Evolutionary conservation across 305 asterid genomes (phyloP), one percentile per base, ranked within the genome.

Genomic region (Fraxinus nigra): DNA sequence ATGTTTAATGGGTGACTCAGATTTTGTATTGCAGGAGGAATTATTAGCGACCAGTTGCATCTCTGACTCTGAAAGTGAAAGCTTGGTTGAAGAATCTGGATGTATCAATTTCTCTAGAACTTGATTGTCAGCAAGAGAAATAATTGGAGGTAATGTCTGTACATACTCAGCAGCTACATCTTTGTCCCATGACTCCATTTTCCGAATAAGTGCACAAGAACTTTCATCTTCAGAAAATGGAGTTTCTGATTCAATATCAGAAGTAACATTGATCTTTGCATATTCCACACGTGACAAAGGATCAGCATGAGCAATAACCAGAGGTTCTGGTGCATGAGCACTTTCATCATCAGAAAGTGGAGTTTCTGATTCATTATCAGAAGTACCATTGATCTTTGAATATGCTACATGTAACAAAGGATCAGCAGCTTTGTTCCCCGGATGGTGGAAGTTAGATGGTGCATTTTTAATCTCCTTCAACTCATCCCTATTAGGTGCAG

Each of bases 301-400:
- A 76, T 82, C 88, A 56, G 82, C 79, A 46, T 72, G 28, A 26
- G 84, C 48, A 80, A 77, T 74, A 74, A 75, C 78, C 54, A 83
- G 89, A 85, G 86, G 85, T 79, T 86, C 90, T 24, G 77, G 6
- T 14, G 46, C 79, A 46, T 20, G 65, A 69, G 85, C 82, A 83
- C 73, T 75, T 43, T 78, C 92, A 78, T 85, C 82, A 48, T 90
- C 92, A 0, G 91, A 89, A 22, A 82, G 59, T 22, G 81, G 84
- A 72, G 86, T 85, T 72, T 88, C 93, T 38, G 95, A 91, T 84
- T 87, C 92, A 69, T 88, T 77, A 72, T 89, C 94, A 32, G 95
- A 92, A 38, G 78, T 80, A 83, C 82, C 90, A 79, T 88, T 89
- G 63, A 92, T 83, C 85, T 85, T 87, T 59, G 84, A 87, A 84